These are phyloP conservation scores for Citrus sp. DNA, from an alignment of 345 rosid species.

Conservation along the genomic window DNA sequence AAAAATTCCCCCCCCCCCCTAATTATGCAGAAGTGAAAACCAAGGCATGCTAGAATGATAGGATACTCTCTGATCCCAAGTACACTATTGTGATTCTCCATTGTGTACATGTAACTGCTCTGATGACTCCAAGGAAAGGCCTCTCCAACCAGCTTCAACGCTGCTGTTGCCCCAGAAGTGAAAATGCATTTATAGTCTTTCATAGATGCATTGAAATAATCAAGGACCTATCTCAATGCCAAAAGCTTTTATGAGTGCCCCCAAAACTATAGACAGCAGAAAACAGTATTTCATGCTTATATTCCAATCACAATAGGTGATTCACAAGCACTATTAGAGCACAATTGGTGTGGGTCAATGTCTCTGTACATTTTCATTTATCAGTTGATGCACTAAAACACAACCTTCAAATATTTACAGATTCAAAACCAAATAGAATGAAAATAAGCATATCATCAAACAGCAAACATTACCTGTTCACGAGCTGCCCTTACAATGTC, in stretches of 20 bases:
- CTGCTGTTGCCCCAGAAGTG: constrained; percentile 98
- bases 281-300: neutral
- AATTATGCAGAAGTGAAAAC: neutral
- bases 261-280: neutral
- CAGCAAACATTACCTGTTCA: constrained; percentile 52
- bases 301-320: neutral
- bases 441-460: neutral
- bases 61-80: constrained; percentile 99
- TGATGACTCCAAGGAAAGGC: constrained; percentile 77
- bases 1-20: neutral
- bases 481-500: constrained; percentile 74
- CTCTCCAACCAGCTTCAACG: constrained; percentile 87
- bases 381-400: neutral
- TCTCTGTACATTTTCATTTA: neutral
- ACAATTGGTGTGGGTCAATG: neutral
- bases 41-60: constrained; percentile 5
- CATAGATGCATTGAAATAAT: constrained; percentile 79
- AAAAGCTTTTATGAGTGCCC: neutral
- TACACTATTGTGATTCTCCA: constrained; percentile 97
- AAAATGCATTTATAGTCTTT: constrained; percentile 82
- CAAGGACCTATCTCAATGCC: constrained; percentile 59
- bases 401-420: neutral
- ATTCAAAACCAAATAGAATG: neutral
- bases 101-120: constrained; percentile 74
- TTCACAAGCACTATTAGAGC: neutral